phyloP scores from a whole-genome alignment of 1,284 basidiomycete species.

The Trichosporon sp. region DNA sequence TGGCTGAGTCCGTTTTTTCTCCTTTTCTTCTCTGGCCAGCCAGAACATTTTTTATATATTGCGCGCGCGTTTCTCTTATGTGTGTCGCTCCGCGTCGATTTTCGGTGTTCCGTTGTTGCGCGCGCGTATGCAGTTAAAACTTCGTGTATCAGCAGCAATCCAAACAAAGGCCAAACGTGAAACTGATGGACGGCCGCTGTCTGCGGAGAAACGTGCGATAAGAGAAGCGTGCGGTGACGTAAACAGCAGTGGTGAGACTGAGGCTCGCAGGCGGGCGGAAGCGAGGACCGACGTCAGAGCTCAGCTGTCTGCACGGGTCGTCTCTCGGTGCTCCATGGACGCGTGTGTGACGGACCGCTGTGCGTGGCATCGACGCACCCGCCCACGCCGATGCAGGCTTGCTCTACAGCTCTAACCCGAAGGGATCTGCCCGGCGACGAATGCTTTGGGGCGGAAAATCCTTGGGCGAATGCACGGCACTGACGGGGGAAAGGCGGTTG shows the following conservation, averaged over 20 bases:
- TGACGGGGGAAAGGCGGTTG: neutral
- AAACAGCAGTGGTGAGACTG: neutral
- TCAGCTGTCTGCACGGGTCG: neutral
- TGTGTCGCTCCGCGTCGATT: neutral
- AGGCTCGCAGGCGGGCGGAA: neutral
- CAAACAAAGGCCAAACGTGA: neutral
- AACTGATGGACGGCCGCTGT: neutral
- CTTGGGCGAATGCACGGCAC: neutral
- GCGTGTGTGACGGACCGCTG: neutral
- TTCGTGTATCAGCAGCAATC: neutral
- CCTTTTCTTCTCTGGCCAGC: slow-evolving; percentile 1
- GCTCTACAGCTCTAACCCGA: neutral
- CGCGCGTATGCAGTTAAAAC: slow-evolving; percentile 4
- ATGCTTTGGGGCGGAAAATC: neutral
- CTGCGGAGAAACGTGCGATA: neutral
- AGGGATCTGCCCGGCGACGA: neutral
- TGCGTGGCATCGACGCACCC: neutral
- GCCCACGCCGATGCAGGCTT: too few relatives aligned
- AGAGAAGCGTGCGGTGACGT: neutral
- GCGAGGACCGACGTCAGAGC: neutral
- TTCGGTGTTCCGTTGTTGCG: neutral
- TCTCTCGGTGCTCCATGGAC: neutral
- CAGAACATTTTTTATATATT: slow-evolving; percentile 2
- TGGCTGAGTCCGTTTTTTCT: neutral
- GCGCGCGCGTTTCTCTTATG: slow-evolving; percentile 1